Conservation (phyloP, 805 yeast genomes). For the Spencermartinsiella europaea region DNA sequence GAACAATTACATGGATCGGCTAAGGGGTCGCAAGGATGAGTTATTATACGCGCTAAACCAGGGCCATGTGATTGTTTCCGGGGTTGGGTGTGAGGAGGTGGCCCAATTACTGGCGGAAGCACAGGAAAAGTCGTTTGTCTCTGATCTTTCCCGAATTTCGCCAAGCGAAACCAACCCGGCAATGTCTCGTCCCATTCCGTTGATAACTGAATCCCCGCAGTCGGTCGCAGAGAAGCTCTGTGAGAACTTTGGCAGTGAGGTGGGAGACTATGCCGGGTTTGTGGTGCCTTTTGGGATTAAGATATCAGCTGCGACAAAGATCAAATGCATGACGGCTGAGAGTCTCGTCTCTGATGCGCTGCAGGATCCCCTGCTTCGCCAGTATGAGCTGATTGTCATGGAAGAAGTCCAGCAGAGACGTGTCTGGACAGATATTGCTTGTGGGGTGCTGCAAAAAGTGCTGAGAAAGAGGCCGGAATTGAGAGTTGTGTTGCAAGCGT, state of each 20-base stretch:
- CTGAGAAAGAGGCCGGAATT: slow-evolving; percentile 53
- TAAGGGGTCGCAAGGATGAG: background rate
- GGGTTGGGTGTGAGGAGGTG: background rate
- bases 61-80: background rate
- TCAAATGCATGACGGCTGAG: slow-evolving; percentile 82
- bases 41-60: background rate
- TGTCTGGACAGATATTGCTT: slow-evolving; percentile 64
- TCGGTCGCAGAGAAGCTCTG: background rate
- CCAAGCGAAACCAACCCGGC: no score
- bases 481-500: slow-evolving; percentile 9
- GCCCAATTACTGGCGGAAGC: no score
- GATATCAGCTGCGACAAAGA: slow-evolving; percentile 47
- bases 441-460: slow-evolving; percentile 61
- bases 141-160: no score
- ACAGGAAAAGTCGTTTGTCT: no score
- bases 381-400: slow-evolving; percentile 67
- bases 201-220: background rate
- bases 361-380: slow-evolving; percentile 51
- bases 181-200: no score
- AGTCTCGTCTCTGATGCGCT: slow-evolving; percentile 64
- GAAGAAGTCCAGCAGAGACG: slow-evolving; percentile 87
- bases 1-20: background rate
- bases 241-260: background rate
- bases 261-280: slow-evolving; percentile 53
- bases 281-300: slow-evolving; percentile 69